Conservation (phyloP, 2,329 filamentous ascomycete species). For the Mycogone perniciosa region DNA sequence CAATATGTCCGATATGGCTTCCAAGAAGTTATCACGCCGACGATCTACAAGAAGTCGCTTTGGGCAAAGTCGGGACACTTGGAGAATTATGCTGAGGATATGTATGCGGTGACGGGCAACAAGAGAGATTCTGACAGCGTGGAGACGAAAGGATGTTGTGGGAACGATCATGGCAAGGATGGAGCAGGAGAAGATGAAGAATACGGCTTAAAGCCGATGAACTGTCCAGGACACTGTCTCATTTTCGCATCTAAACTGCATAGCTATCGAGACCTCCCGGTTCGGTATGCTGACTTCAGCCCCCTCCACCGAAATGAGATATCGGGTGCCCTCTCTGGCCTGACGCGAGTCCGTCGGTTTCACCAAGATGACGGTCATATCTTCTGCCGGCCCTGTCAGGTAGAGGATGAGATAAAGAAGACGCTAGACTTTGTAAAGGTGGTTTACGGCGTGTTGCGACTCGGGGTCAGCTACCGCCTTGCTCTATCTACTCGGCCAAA, state of each 20-base stretch:
- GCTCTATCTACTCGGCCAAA: slow-evolving; percentile 72
- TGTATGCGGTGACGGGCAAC: slow-evolving; percentile 71
- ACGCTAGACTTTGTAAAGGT: slow-evolving; percentile 69
- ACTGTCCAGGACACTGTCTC: slow-evolving; percentile 83
- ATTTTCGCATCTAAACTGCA: slow-evolving; percentile 68
- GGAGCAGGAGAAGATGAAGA: slow-evolving; percentile 59
- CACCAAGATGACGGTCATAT: slow-evolving; percentile 91
- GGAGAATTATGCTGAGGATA: slow-evolving; percentile 86
- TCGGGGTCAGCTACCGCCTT: slow-evolving; percentile 64
- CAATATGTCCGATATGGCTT: slow-evolving; percentile 84
- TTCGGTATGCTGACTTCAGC: slow-evolving; percentile 83
- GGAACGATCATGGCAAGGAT: slow-evolving; percentile 21
- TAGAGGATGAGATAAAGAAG: slow-evolving; percentile 64
- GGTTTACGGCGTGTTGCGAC: slow-evolving; percentile 62
- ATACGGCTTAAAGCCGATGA: slow-evolving; percentile 88
- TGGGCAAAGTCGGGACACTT: slow-evolving; percentile 84
- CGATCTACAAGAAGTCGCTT: slow-evolving; percentile 81
- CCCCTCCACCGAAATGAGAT: slow-evolving; percentile 82
- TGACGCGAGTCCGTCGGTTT: slow-evolving; percentile 79
- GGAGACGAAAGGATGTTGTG: slow-evolving; percentile 24
- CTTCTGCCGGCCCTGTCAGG: slow-evolving; percentile 74
- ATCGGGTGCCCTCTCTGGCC: slow-evolving; percentile 71
- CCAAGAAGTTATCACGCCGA: slow-evolving; percentile 82
- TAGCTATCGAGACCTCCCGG: slow-evolving; percentile 73
- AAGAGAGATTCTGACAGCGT: slow-evolving; percentile 19